Base-by-base conservation (phyloP, 768 basidiomycete species). In the Rhizopogon sp. region DNA sequence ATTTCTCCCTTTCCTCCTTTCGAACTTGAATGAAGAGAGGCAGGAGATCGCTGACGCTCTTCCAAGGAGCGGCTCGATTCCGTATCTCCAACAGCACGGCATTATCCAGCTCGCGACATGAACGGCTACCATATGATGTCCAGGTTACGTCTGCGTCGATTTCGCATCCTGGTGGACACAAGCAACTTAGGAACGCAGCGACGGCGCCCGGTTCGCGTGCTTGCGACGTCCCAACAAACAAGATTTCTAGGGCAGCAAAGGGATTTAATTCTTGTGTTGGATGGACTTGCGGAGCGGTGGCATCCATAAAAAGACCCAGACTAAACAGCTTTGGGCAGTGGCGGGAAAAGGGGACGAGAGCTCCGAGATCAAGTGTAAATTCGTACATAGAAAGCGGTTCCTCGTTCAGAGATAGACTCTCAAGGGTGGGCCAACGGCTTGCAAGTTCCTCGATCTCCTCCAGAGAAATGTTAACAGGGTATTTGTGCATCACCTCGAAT, bases 151-250 rank as follows among this genome's bases (percentile, higher is more conserved):
- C 83, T 29, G 65, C 69, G 37, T 75, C 73, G 8, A 84, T 47
- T 8, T 39, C 46, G 60, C 77, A 81, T 3, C 63, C 62, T 2
- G 72, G 60, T 0, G 82, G 80, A 39, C 77, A 75, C 3, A 87
- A 60, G 17, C 74, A 75, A 59, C 78, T 79, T 52, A 86, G 71
- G 59, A 79, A 84, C 9, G 80, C 70, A 17, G 83, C 75, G 31
- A 79, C 76, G 0, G 74, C 60, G 5, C 70, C 74, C 6, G 74
- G 65, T 11, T 80, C 74, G 1, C 62, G 44, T 28, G 82, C 74
- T 47, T 67, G 65, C 16, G 82, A 84, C 0, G 80, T 74, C 0
- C 83, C 84, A 58, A 84, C 66, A 14, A 74, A 74, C 10, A 87
- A 42, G 6, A 56, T 44, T 1, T 10, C 29, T 3, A 69, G 64